Evolutionary conservation across 768 basidiomycete species (phyloP).

Genomic region (Kwoniella shandongensis): DNA sequence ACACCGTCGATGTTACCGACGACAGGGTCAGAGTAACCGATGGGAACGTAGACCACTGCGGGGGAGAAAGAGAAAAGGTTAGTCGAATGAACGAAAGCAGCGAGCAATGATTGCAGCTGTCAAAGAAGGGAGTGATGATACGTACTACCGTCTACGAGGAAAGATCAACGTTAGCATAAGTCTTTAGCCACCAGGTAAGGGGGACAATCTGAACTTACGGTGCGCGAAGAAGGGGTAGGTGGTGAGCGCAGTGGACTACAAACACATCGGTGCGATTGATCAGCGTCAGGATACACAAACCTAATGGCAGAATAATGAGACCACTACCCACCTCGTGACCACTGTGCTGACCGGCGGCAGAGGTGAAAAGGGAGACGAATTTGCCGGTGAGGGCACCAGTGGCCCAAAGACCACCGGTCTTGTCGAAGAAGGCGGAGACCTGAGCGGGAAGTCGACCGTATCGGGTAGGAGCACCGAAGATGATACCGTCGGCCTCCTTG

Average conservation of each 20-base stretch:
- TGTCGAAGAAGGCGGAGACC: slow-evolving; percentile 60
- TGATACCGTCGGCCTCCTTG: slow-evolving; percentile 62
- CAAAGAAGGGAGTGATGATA: not conserved
- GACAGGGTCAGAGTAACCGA: slow-evolving; percentile 57
- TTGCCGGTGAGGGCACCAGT: slow-evolving; percentile 68
- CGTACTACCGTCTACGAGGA: slow-evolving; percentile 20
- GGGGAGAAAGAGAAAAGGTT: no score
- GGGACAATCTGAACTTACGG: slow-evolving; percentile 50
- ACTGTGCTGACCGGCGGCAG: slow-evolving; percentile 69
- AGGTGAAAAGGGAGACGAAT: slow-evolving; percentile 64
- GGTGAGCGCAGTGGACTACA: slow-evolving; percentile 53
- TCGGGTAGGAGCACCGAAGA: slow-evolving; percentile 62
- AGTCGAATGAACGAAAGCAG: no score
- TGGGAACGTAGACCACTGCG: slow-evolving; percentile 56
- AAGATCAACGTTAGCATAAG: no score
- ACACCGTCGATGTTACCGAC: slow-evolving; percentile 47
- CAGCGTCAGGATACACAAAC: not conserved
- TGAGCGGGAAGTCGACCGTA: slow-evolving; percentile 50
- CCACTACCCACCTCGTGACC: slow-evolving; percentile 59
- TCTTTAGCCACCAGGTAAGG: not conserved
- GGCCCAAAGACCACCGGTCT: slow-evolving; percentile 60
- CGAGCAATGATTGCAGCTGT: not conserved
- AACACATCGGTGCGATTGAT: not conserved
- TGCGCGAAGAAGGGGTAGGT: slow-evolving; percentile 64
- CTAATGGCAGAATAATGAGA: no score